A percentile compares a stretch with the other conserved stretches of the same genome.
Conservation (phyloP, 495 filamentous ascomycete genomes). For the Hypoxylon trugodes region DNA sequence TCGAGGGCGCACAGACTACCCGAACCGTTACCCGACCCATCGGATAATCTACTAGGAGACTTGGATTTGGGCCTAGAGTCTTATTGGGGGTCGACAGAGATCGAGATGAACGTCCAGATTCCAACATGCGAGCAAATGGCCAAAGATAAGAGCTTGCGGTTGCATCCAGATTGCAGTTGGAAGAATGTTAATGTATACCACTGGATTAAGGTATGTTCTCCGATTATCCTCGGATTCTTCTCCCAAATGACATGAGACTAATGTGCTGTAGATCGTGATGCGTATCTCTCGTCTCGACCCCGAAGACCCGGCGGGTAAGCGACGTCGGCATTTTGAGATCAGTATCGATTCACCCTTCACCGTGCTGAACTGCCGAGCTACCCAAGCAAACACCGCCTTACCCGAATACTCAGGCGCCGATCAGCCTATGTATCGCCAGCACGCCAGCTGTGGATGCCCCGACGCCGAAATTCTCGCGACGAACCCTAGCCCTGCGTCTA, state of each 20-base stretch:
- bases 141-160: slow-evolving; percentile 72
- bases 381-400: slow-evolving; percentile 87
- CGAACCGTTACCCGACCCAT: slow-evolving; percentile 55
- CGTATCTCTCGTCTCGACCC: slow-evolving; percentile 88
- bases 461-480: slow-evolving; percentile 65
- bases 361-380: slow-evolving; percentile 92
- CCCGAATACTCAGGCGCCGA: slow-evolving; percentile 81
- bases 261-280: slow-evolving; percentile 83
- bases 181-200: slow-evolving; percentile 96
- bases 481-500: slow-evolving; percentile 45
- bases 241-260: slow-evolving; percentile 19
- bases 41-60: slow-evolving; percentile 83
- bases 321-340: slow-evolving; percentile 95
- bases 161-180: slow-evolving; percentile 96
- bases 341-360: slow-evolving; percentile 98
- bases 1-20: slow-evolving; percentile 42
- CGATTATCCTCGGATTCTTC: not conserved
- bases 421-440: slow-evolving; percentile 46
- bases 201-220: slow-evolving; percentile 97
- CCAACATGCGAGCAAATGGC: slow-evolving; percentile 92
- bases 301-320: slow-evolving; percentile 75
- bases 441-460: slow-evolving; percentile 79
- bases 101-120: slow-evolving; percentile 95
- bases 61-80: slow-evolving; percentile 69
- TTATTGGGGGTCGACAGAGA: slow-evolving; percentile 86